phyloP scores from a whole-genome alignment of 2,329 filamentous ascomycete species.

The Paraphaeosphaeria sporulosa region DNA sequence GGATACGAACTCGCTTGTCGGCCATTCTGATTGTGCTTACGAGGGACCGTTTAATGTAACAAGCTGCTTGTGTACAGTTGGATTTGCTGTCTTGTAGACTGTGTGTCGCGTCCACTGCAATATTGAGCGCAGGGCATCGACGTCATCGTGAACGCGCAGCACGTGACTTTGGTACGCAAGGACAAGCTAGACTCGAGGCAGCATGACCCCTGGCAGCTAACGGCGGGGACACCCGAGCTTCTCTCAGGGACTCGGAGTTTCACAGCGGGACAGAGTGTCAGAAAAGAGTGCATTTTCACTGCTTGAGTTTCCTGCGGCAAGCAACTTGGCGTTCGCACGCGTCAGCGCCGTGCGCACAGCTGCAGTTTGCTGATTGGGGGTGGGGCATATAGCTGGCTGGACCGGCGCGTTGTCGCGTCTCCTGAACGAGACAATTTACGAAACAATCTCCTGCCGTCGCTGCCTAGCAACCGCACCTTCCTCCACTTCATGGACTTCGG shows the following conservation, averaged over 20 bases:
- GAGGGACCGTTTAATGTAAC: slow-evolving; percentile 35
- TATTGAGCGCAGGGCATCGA: slow-evolving; percentile 5
- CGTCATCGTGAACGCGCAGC: slow-evolving; percentile 23
- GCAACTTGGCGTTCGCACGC: background rate
- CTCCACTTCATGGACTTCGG: slow-evolving; percentile 10
- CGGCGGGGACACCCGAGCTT: slow-evolving; percentile 9
- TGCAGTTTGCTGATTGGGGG: slow-evolving; percentile 1
- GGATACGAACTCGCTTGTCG: slow-evolving; percentile 41
- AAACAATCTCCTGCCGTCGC: slow-evolving; percentile 32
- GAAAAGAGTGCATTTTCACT: background rate
- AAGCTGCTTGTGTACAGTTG: slow-evolving; percentile 8
- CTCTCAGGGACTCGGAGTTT: background rate
- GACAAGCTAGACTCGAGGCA: slow-evolving; percentile 3
- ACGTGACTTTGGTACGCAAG: slow-evolving; percentile 5
- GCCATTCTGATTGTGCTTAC: slow-evolving; percentile 42
- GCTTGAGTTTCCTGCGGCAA: background rate
- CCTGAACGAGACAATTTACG: slow-evolving; percentile 28
- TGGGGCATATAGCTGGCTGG: background rate
- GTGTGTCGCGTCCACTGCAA: slow-evolving; percentile 4
- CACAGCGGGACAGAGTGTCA: background rate
- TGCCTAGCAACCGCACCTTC: slow-evolving; percentile 29
- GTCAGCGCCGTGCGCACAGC: background rate
- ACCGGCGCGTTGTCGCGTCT: slow-evolving; percentile 22
- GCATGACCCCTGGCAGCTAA: background rate
- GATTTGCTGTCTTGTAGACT: slow-evolving; percentile 4